Evolutionary conservation across 306 rosid genomes (phyloP).

Genomic region (Macrotyloma uniflorum): DNA sequence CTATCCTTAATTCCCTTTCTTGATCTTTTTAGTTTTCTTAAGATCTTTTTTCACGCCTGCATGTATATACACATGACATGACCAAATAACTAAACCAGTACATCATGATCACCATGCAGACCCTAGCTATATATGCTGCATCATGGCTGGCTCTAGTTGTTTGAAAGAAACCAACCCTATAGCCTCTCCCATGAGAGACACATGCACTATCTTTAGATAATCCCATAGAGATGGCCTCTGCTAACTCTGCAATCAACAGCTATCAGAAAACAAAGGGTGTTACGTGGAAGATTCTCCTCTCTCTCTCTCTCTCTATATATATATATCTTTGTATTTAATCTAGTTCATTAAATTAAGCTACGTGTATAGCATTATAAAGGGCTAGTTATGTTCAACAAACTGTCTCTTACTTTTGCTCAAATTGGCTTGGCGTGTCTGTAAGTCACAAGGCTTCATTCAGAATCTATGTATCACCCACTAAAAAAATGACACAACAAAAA

Average conservation of each 20-base stretch:
- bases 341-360: not conserved
- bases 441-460: conserved; percentile 27
- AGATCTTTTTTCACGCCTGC: too few relatives aligned
- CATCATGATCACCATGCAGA: conserved; percentile 32
- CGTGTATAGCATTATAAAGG: not conserved
- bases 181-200: conserved; percentile 34
- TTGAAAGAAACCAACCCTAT: conserved; percentile 44
- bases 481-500: too few relatives aligned
- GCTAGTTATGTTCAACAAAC: conserved; percentile 34
- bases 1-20: not conserved
- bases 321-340: too few relatives aligned
- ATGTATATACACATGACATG: too few relatives aligned
- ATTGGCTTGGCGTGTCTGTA: conserved; percentile 50
- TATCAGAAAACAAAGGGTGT: not conserved
- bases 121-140: conserved; percentile 35
- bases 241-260: conserved; percentile 58
- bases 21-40: too few relatives aligned
- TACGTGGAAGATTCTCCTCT: too few relatives aligned
- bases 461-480: not conserved
- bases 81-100: conserved; percentile 25
- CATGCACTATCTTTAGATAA: not conserved
- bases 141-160: conserved; percentile 47
- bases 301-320: too few relatives aligned
- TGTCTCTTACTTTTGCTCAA: conserved; percentile 13
- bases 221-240: conserved; percentile 40